Base-by-base conservation (phyloP, 306 rosid genomes). In the Castanopsis chinensis region DNA sequence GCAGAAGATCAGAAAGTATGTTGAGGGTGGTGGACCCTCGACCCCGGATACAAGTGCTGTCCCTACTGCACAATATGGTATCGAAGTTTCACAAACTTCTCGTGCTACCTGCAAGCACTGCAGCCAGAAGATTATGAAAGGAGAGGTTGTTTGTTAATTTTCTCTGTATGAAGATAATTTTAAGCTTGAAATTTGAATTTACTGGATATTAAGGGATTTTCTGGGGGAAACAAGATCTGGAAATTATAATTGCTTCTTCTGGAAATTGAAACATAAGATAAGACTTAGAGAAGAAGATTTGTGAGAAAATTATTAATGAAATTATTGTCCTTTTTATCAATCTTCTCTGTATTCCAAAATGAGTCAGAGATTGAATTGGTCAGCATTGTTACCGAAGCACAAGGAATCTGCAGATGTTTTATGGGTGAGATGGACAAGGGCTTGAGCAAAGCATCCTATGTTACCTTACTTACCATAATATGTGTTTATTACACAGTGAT, bases 41-140 rank as follows among this genome's bases (percentile, higher is more conserved):
- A 76, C 88, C 56, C 4, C 77, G 1, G 76, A 74, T 19, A 82
- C 88, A 64, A 56, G 35, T 63, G 32, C 84, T 57, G 76, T 5
- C 80, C 82, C 82, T 51, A 53, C 59, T 78, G 69, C 79, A 23
- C 91, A 86, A 49, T 74, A 49, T 78, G 84, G 87, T 59, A 90
- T 95, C 76, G 97, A 93, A 82, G 93, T 87, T 80, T 91, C 99
- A 2, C 85, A 86, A 80, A 83, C 85, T 84, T 90, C 99, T 71
- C 98, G 98, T 25, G 98, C 99, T 37, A 76, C 91, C 74, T 95
- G 99, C 84, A 92, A 65, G 85, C 72, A 15, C 52, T 95, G 99
- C 82, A 81, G 86, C 74, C 78, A 89, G 80, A 95, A 90, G 81
- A 93, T 95, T 74, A 84, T 82, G 32, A 95, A 93, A 85, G 93